These are phyloP conservation scores for Xylaria digitata DNA, from an alignment of 2,329 filamentous ascomycete species.

Conservation along the genomic window DNA sequence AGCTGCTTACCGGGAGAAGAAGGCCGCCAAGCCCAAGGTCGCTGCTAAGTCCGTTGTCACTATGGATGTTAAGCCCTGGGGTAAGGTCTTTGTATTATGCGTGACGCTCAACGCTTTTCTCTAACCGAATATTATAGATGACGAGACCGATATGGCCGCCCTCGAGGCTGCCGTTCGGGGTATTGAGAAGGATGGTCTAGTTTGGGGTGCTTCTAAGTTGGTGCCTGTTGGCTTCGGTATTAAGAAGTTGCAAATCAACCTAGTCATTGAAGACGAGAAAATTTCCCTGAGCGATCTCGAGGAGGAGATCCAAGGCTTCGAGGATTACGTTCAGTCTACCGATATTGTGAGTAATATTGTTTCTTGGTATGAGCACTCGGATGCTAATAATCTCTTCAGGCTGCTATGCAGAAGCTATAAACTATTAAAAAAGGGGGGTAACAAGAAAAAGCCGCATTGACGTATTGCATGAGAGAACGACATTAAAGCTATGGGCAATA, in stretches of 20 bases:
- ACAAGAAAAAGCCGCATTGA: conserved; percentile 41
- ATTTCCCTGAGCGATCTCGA: conserved; percentile 87
- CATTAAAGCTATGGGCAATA: conserved; percentile 43
- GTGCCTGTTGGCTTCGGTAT: conserved; percentile 95
- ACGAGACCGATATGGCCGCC: conserved; percentile 90
- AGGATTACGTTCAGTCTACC: conserved; percentile 96
- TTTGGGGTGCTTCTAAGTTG: conserved; percentile 93
- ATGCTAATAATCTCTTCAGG: conserved; percentile 48
- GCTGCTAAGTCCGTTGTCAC: conserved; percentile 97
- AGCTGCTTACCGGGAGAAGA: conserved; percentile 96
- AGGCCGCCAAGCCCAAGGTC: conserved; percentile 90
- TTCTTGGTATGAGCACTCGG: neutral
- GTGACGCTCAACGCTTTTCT: neutral
- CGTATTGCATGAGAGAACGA: conserved; percentile 50
- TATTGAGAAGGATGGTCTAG: conserved; percentile 92
- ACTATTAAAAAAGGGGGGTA: conserved; percentile 46
- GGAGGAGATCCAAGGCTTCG: conserved; percentile 82
- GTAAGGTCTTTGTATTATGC: conserved; percentile 64
- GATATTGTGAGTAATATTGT: conserved; percentile 72
- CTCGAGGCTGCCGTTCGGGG: conserved; percentile 83
- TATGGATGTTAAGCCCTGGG: conserved; percentile 98
- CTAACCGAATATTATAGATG: conserved; percentile 64
- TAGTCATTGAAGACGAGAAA: conserved; percentile 98
- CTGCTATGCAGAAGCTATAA: conserved; percentile 94
- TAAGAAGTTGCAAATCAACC: conserved; percentile 99